phyloP scores from a whole-genome alignment of 1,284 basidiomycete genomes.

The Leccinum angustisporum region DNA sequence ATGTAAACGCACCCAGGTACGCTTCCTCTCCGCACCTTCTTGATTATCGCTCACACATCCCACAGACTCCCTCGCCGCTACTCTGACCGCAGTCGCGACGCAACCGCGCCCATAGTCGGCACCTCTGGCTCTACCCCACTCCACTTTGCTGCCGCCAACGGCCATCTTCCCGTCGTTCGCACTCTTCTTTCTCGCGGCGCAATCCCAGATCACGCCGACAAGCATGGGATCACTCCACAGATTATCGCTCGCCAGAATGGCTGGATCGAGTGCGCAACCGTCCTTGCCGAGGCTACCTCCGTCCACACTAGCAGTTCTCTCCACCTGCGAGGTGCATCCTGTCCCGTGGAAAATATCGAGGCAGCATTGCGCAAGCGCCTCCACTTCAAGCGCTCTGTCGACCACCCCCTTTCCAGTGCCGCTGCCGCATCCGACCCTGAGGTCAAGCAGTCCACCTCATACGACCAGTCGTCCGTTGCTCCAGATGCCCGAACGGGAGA shows the following conservation, averaged over 20 bases:
- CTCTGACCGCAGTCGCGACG: constrained; percentile 67
- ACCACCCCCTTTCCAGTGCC: constrained; percentile 38
- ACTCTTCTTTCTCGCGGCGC: constrained; percentile 82
- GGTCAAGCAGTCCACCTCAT: constrained; percentile 9
- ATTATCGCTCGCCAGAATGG: constrained; percentile 68
- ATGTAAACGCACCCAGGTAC: constrained; percentile 87
- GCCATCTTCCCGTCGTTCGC: constrained; percentile 72
- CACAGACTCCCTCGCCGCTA: constrained; percentile 76
- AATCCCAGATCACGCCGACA: constrained; percentile 75
- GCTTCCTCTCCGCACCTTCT: constrained; percentile 11
- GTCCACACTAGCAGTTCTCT: constrained; percentile 15
- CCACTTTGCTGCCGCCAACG: constrained; percentile 94
- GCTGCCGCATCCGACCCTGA: constrained; percentile 29
- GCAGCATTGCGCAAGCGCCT: constrained; percentile 38
- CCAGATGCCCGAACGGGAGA: constrained; percentile 12
- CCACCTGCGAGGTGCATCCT: constrained; percentile 23
- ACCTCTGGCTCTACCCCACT: constrained; percentile 85
- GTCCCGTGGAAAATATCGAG: constrained; percentile 34
- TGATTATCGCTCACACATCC: constrained; percentile 5
- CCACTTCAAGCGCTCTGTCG: constrained; percentile 47
- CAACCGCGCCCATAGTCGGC: constrained; percentile 70
- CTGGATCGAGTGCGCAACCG: constrained; percentile 62
- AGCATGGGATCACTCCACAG: constrained; percentile 83
- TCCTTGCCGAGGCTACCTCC: constrained; percentile 37
- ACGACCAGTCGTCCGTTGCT: constrained; percentile 17